phyloP scores from a whole-genome alignment of 1,284 basidiomycete genomes.

The Somion occarium region DNA sequence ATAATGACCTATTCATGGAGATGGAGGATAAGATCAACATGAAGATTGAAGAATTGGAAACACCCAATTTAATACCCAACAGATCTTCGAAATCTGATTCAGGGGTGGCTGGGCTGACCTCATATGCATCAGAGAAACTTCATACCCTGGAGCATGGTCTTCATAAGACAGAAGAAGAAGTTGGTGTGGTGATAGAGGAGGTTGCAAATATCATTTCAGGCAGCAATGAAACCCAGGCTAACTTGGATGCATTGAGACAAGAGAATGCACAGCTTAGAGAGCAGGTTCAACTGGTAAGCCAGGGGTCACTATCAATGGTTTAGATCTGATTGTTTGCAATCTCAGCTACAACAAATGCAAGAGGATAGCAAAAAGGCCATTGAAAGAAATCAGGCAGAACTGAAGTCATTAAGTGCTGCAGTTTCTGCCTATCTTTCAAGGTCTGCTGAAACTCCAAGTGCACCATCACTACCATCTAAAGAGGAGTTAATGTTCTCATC shows the following conservation, averaged over 20 bases:
- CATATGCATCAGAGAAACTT: background rate
- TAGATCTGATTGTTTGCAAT: background rate
- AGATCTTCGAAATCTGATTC: background rate
- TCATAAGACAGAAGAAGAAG: conserved; percentile 27
- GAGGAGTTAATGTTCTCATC: conserved; percentile 40
- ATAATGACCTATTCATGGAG: conserved; percentile 31
- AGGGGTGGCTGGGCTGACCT: background rate
- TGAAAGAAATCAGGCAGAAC: conserved; percentile 26
- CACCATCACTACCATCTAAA: conserved; percentile 18
- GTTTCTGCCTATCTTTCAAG: conserved; percentile 31
- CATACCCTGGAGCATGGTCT: conserved; percentile 17
- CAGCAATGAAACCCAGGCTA: conserved; percentile 13
- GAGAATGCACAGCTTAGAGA: conserved; percentile 28
- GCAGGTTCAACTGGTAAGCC: conserved; percentile 10
- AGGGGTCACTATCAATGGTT: background rate
- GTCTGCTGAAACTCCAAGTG: conserved; percentile 22
- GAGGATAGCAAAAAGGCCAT: conserved; percentile 14
- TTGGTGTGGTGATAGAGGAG: conserved; percentile 34
- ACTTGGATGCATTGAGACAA: conserved; percentile 18
- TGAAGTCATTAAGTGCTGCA: conserved; percentile 37
- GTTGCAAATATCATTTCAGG: conserved; percentile 33
- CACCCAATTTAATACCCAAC: conserved; percentile 9
- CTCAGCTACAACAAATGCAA: conserved; percentile 27
- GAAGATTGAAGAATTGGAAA: conserved; percentile 29
- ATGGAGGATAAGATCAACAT: conserved; percentile 35